These are phyloP conservation scores for Massarina eburnea DNA, from an alignment of 2,329 filamentous ascomycete genomes.

Conservation along the genomic window DNA sequence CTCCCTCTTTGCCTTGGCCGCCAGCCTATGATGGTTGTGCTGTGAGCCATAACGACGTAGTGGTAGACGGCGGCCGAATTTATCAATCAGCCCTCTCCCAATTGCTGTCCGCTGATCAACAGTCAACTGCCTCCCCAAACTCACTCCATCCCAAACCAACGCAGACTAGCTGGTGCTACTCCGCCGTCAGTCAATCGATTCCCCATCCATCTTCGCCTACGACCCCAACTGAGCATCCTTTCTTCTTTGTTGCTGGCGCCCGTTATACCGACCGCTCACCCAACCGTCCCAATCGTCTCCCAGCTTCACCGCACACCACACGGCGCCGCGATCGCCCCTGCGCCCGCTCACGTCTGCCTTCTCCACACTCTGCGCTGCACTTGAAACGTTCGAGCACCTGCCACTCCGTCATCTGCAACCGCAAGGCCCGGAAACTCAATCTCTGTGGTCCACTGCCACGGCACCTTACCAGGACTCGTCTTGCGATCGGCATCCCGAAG, in stretches of 20 bases:
- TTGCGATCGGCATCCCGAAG: constrained; percentile 41
- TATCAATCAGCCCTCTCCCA: constrained; percentile 35
- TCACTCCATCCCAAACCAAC: constrained; percentile 34
- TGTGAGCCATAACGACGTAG: constrained; percentile 37
- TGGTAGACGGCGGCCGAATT: constrained; percentile 27
- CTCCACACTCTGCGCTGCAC: constrained; percentile 35
- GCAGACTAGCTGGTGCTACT: constrained; percentile 18
- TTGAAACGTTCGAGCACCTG: constrained; percentile 44
- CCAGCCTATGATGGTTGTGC: constrained; percentile 43
- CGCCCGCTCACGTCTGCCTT: constrained; percentile 29
- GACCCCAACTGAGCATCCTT: constrained; percentile 28
- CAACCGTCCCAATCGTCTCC: constrained; percentile 14
- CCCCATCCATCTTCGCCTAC: constrained; percentile 29
- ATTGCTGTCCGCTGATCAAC: constrained; percentile 38
- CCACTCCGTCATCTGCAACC: constrained; percentile 35
- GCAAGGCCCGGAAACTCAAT: constrained; percentile 28
- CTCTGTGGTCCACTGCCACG: constrained; percentile 42
- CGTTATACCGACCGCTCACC: constrained; percentile 9
- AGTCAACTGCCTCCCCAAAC: constrained; percentile 28
- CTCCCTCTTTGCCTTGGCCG: constrained; percentile 33
- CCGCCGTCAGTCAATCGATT: constrained; percentile 31
- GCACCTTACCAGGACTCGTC: constrained; percentile 36
- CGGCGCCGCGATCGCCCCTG: constrained; percentile 29
- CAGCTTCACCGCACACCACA: constrained; percentile 20
- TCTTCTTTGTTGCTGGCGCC: constrained; percentile 37